Evolutionary conservation across 768 basidiomycete genomes (phyloP).

Genomic region (Russula brevipes): DNA sequence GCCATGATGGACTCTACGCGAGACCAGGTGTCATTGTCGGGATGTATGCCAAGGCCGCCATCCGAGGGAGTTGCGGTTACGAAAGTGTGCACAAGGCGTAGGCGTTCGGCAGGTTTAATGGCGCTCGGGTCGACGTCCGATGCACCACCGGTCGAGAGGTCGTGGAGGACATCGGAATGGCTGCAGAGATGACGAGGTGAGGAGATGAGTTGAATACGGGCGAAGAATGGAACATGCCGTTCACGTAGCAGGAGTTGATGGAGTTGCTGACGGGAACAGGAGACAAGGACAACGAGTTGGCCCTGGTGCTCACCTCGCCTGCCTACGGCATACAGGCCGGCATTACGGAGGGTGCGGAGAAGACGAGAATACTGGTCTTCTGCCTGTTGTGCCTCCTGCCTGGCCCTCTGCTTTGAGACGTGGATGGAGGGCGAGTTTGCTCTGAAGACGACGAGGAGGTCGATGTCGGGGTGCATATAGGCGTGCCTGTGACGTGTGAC

Average conservation of each 20-base stretch:
- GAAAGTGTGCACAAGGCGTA: slow-evolving; percentile 71
- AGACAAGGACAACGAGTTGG: slow-evolving; percentile 71
- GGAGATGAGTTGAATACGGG: neutral
- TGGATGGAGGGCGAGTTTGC: slow-evolving; percentile 39
- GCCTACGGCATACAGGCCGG: slow-evolving; percentile 67
- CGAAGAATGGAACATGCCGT: slow-evolving; percentile 44
- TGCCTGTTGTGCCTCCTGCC: slow-evolving; percentile 58
- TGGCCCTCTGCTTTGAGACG: slow-evolving; percentile 56
- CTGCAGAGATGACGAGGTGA: slow-evolving; percentile 34
- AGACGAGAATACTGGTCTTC: slow-evolving; percentile 65
- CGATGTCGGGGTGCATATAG: slow-evolving; percentile 50
- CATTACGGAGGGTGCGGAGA: slow-evolving; percentile 52
- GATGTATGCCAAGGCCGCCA: slow-evolving; percentile 79
- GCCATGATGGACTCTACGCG: slow-evolving; percentile 77
- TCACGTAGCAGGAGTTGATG: slow-evolving; percentile 65
- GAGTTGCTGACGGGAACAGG: slow-evolving; percentile 58
- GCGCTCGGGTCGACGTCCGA: slow-evolving; percentile 41
- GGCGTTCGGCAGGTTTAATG: slow-evolving; percentile 66
- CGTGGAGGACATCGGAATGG: slow-evolving; percentile 71
- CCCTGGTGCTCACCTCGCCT: slow-evolving; percentile 71
- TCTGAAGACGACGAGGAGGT: slow-evolving; percentile 70
- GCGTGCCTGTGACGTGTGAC: slow-evolving; percentile 8
- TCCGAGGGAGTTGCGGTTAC: slow-evolving; percentile 67
- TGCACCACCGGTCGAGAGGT: slow-evolving; percentile 50
- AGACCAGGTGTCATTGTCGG: slow-evolving; percentile 67